A percentile compares a stretch with the other conserved stretches of the same genome.
Evolutionary conservation across 805 yeast species (phyloP).

Genomic region (Yarrowia sp.): DNA sequence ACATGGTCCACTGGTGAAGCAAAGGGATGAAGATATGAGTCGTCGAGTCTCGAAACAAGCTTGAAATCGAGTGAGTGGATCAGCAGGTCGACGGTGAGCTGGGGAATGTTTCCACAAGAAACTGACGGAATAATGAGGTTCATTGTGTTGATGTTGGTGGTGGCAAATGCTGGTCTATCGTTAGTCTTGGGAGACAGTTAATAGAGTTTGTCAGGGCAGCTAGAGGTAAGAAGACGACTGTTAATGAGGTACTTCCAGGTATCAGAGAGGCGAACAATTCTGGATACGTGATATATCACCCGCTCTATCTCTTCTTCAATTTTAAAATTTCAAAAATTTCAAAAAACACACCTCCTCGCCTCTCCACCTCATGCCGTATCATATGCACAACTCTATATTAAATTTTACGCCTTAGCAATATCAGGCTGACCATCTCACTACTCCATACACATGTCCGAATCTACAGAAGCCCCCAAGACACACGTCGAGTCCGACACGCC

Average conservation of each 20-base stretch:
- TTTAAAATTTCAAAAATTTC: neutral
- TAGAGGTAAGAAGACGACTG: no score
- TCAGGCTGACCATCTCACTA: neutral
- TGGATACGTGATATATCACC: neutral
- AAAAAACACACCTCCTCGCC: neutral
- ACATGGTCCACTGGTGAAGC: constrained; percentile 67
- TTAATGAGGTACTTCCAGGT: no score
- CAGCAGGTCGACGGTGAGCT: constrained; percentile 69
- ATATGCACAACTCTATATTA: constrained; percentile 17
- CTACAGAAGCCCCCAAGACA: neutral
- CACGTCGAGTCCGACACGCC: constrained; percentile 28
- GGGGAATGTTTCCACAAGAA: constrained; percentile 88
- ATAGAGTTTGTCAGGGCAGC: no score
- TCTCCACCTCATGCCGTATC: neutral
- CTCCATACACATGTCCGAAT: neutral
- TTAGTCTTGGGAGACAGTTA: neutral
- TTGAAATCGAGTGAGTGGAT: constrained; percentile 58
- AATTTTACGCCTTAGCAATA: constrained; percentile 21
- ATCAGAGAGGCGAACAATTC: no score
- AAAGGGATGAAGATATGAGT: constrained; percentile 70
- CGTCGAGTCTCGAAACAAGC: constrained; percentile 58
- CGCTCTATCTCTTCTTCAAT: neutral
- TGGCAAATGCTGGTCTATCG: neutral
- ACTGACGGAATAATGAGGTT: constrained; percentile 67
- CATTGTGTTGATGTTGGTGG: neutral